Evolutionary conservation across 495 filamentous ascomycete genomes (phyloP).

Genomic region (Penicillium angulare): DNA sequence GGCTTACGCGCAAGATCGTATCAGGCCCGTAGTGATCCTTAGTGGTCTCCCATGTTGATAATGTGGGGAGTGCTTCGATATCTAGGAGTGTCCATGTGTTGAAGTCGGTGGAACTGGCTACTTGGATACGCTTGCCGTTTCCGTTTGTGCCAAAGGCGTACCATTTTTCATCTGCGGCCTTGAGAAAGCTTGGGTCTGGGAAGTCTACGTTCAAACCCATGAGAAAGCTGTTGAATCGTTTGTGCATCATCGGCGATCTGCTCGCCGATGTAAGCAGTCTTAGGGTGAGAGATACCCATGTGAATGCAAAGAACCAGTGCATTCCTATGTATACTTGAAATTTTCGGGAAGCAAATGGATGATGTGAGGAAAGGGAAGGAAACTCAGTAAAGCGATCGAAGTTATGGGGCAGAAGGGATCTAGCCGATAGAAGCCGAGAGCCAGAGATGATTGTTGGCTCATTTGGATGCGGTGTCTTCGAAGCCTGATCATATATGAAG

Average conservation of each 20-base stretch:
- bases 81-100: constrained; percentile 35
- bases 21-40: constrained; percentile 40
- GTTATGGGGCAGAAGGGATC: too few relatives aligned
- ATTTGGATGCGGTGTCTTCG: too few relatives aligned
- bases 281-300: constrained; percentile 11
- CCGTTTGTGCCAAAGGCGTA: constrained; percentile 44
- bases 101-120: constrained; percentile 36
- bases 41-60: constrained; percentile 33
- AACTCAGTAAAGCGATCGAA: too few relatives aligned
- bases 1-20: constrained; percentile 35
- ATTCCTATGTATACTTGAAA: too few relatives aligned
- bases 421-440: too few relatives aligned
- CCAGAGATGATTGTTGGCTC: too few relatives aligned
- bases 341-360: too few relatives aligned
- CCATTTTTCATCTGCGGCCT: constrained; percentile 30
- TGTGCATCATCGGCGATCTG: constrained; percentile 13
- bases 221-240: constrained; percentile 21
- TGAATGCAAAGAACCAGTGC: not conserved
- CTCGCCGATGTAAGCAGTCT: constrained; percentile 10
- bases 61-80: constrained; percentile 36
- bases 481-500: too few relatives aligned
- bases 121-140: constrained; percentile 34
- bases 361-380: too few relatives aligned
- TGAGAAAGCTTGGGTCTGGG: constrained; percentile 38
- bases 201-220: constrained; percentile 34